Percentiles rank a stretch among this genome's conserved stretches.
Conservation (phyloP, 1,284 basidiomycete genomes). For the Tylopilus orsonianus region DNA sequence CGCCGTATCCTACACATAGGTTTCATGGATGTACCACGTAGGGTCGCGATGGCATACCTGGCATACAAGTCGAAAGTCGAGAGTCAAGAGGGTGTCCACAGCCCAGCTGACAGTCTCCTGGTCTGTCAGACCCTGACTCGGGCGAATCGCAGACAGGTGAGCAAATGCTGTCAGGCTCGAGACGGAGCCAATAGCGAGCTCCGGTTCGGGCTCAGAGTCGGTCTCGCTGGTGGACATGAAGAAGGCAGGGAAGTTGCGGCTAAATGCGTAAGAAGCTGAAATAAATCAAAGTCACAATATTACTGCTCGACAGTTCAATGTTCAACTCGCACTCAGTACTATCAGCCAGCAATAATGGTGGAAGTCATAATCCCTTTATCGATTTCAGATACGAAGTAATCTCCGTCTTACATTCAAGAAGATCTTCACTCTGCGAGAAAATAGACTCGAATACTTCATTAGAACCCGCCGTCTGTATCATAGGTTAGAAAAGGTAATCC, state of each 20-base stretch:
- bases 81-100: slow-evolving; percentile 23
- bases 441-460: slow-evolving; percentile 55
- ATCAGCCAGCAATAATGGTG: slow-evolving; percentile 1
- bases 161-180: slow-evolving; percentile 21
- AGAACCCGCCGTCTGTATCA: slow-evolving; percentile 53
- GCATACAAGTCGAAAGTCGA: slow-evolving; percentile 33
- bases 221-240: slow-evolving; percentile 40
- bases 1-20: slow-evolving; percentile 32
- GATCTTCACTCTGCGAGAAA: slow-evolving; percentile 56
- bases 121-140: not conserved
- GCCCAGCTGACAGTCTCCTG: slow-evolving; percentile 25
- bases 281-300: slow-evolving; percentile 1
- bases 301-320: not conserved
- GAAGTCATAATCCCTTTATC: slow-evolving; percentile 54
- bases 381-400: slow-evolving; percentile 59
- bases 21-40: not conserved
- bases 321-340: not conserved
- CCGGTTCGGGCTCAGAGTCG: slow-evolving; percentile 41
- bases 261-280: not conserved
- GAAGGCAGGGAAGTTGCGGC: slow-evolving; percentile 2
- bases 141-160: slow-evolving; percentile 16
- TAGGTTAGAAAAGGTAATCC: slow-evolving; percentile 12
- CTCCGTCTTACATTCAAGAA: slow-evolving; percentile 59
- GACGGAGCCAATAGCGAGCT: slow-evolving; percentile 11
- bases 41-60: slow-evolving; percentile 21